Conservation (phyloP, 768 basidiomycete species). For the Glaciozyma martinii region DNA sequence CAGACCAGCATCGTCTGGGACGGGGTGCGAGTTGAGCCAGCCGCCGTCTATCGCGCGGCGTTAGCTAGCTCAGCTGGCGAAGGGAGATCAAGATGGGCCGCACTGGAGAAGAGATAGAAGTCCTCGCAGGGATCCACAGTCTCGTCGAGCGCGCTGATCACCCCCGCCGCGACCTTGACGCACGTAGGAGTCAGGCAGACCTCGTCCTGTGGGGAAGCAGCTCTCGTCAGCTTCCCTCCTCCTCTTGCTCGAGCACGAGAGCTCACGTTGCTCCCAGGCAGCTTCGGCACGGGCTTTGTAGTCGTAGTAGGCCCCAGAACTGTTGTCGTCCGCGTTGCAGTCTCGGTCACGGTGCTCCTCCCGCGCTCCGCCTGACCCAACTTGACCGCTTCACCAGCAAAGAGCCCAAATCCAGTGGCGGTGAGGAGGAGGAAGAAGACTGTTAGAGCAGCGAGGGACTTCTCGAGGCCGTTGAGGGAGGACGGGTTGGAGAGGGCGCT, state of each 20-base stretch:
- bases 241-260: not conserved
- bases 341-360: conserved; percentile 24
- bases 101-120: conserved; percentile 87
- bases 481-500: conserved; percentile 40
- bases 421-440: conserved; percentile 70
- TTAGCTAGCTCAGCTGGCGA: conserved; percentile 1
- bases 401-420: conserved; percentile 85
- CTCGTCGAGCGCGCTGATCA: conserved; percentile 69
- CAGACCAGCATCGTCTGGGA: conserved; percentile 71
- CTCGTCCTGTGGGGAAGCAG: conserved; percentile 42
- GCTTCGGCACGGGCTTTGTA: conserved; percentile 41
- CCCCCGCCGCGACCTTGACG: conserved; percentile 68
- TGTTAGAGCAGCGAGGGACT: conserved; percentile 64
- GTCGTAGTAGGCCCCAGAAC: conserved; percentile 28
- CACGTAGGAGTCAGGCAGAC: conserved; percentile 70
- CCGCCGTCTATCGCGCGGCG: conserved; percentile 57
- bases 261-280: conserved; percentile 31
- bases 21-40: conserved; percentile 71
- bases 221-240: not conserved
- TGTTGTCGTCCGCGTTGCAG: conserved; percentile 35
- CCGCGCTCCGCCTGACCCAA: conserved; percentile 6
- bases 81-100: conserved; percentile 39
- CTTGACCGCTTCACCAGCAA: conserved; percentile 53
- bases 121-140: conserved; percentile 87
- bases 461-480: conserved; percentile 72